Evolutionary conservation across 768 basidiomycete species (phyloP).

Genomic region (Hygrocybe punicea): DNA sequence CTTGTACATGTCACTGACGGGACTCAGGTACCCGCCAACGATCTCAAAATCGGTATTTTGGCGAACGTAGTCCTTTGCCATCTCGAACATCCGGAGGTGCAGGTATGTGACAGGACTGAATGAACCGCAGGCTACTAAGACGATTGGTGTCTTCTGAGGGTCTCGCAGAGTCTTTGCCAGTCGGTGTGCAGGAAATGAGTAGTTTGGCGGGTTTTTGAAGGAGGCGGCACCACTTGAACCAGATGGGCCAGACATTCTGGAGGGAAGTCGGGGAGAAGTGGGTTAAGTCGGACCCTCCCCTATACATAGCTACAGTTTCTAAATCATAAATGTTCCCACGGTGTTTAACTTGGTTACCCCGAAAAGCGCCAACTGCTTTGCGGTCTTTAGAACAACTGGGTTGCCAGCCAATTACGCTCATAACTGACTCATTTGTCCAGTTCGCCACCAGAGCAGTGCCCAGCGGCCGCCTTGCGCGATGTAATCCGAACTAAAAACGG

Average conservation of each 20-base stretch:
- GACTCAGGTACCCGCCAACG: constrained; percentile 92
- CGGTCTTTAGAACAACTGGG: too few species aligned
- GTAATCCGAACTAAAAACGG: too few species aligned
- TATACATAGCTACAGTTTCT: too few species aligned
- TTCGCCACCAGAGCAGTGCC: too few species aligned
- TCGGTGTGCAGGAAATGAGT: constrained; percentile 65
- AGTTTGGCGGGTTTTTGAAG: constrained; percentile 65
- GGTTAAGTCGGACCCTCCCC: not conserved
- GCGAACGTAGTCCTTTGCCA: constrained; percentile 95
- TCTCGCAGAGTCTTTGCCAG: constrained; percentile 56
- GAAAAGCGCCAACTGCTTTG: too few species aligned
- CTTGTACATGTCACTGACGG: constrained; percentile 95
- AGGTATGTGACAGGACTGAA: constrained; percentile 98
- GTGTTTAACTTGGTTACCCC: not conserved
- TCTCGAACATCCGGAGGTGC: constrained; percentile 98
- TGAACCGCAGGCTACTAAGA: constrained; percentile 94
- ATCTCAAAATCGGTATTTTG: constrained; percentile 93
- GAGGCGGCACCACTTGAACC: not conserved
- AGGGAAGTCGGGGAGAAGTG: not conserved
- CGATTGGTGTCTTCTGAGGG: constrained; percentile 74
- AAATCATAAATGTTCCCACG: too few species aligned
- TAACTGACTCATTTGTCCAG: too few species aligned
- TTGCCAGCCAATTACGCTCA: too few species aligned
- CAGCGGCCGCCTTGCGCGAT: too few species aligned
- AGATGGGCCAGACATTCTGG: not conserved